These are phyloP conservation scores for Heracleum sosnowskyi DNA, from an alignment of 129 eudicot species.

Conservation along the genomic window DNA sequence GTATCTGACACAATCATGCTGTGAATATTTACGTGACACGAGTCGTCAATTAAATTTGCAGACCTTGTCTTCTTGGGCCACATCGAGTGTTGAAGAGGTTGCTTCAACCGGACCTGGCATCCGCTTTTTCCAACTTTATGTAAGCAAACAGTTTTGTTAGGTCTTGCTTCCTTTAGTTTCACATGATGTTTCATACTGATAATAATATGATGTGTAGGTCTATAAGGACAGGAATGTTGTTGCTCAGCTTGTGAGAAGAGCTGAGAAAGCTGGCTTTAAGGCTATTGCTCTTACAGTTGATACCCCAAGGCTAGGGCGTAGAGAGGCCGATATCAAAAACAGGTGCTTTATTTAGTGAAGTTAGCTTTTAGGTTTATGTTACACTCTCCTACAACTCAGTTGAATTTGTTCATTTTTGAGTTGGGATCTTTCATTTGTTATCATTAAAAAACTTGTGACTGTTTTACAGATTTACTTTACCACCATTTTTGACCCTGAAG, in stretches of 20 bases:
- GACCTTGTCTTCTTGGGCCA: constrained; percentile 91
- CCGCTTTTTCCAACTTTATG: constrained; percentile 96
- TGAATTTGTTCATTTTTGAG: background rate
- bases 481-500: constrained; percentile 82
- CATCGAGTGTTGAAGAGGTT: constrained; percentile 97
- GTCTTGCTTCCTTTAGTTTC: background rate
- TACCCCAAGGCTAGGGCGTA: constrained; percentile 90
- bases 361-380: background rate
- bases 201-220: constrained; percentile 33
- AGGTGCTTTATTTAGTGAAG: constrained; percentile 28
- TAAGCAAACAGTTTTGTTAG: constrained; percentile 30
- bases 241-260: constrained; percentile 86
- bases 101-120: constrained; percentile 93
- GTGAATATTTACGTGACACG: background rate
- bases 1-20: background rate
- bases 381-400: background rate
- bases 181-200: background rate
- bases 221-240: constrained; percentile 85
- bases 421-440: background rate
- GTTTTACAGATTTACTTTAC: constrained; percentile 56
- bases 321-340: constrained; percentile 96
- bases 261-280: constrained; percentile 89
- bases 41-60: constrained; percentile 12
- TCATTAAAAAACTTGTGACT: constrained; percentile 2
- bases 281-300: constrained; percentile 97